Percentiles rank a stretch among this genome's conserved stretches.
phyloP scores from a whole-genome alignment of 1,284 basidiomycete genomes.

The Pseudozyma sp. region DNA sequence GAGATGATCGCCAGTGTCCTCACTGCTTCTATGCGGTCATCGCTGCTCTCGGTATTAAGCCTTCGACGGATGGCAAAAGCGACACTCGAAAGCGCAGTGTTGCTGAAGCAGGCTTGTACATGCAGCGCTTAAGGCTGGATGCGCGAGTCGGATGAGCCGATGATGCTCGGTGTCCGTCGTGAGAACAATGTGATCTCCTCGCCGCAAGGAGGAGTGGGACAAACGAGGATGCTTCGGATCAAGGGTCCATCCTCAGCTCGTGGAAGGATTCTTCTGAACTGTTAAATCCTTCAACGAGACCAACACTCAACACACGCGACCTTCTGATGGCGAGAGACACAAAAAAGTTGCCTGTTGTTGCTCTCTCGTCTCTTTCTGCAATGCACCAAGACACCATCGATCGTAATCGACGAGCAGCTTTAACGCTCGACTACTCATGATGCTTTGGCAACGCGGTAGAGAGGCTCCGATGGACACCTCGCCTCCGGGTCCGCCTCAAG shows the following conservation, averaged over 20 bases:
- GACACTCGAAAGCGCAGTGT: too few species aligned
- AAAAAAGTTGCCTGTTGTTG: slow-evolving; percentile 7
- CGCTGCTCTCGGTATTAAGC: neutral
- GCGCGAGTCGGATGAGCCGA: too few species aligned
- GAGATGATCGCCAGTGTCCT: neutral
- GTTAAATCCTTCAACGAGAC: slow-evolving; percentile 31
- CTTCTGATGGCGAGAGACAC: slow-evolving; percentile 9
- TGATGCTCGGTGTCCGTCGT: too few species aligned
- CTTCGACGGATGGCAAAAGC: too few species aligned
- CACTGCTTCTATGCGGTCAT: slow-evolving; percentile 6
- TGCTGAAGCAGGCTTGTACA: too few species aligned
- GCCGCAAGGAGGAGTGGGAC: too few species aligned
- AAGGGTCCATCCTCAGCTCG: neutral
- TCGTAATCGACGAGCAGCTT: neutral
- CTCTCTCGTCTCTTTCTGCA: neutral
- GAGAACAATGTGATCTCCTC: too few species aligned
- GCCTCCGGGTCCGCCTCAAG: slow-evolving; percentile 41
- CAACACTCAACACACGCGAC: slow-evolving; percentile 40
- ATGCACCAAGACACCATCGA: neutral
- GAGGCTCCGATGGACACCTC: slow-evolving; percentile 62
- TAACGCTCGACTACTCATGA: slow-evolving; percentile 8
- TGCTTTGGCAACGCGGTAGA: slow-evolving; percentile 53
- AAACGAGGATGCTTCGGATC: too few species aligned
- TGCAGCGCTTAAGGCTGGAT: too few species aligned
- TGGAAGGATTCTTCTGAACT: neutral